Evolutionary conservation across 2,329 filamentous ascomycete species (phyloP).

Genomic region (Raffaelea arxii): DNA sequence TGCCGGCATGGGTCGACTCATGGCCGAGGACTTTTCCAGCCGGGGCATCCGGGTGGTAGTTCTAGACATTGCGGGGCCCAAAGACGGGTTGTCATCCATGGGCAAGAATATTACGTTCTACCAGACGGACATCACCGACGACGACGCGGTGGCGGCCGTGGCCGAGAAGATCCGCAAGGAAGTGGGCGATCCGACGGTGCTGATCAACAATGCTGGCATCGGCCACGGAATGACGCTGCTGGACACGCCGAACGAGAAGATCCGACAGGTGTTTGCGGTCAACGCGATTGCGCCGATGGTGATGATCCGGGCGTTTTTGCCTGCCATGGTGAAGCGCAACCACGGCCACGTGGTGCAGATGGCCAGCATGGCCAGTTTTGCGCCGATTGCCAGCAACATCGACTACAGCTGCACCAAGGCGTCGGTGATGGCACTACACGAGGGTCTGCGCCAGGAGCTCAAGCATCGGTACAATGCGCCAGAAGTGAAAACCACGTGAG

Average conservation of each 20-base stretch:
- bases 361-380: conserved; percentile 52
- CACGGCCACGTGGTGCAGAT: conserved; percentile 68
- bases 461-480: conserved; percentile 50
- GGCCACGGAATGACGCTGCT: conserved; percentile 53
- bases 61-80: conserved; percentile 50
- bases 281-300: conserved; percentile 54
- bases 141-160: conserved; percentile 38
- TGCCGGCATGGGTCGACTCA: conserved; percentile 59
- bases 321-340: conserved; percentile 50
- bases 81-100: not conserved
- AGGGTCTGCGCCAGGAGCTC: conserved; percentile 51
- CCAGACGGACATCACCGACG: conserved; percentile 58
- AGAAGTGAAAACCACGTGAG: conserved; percentile 43
- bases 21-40: conserved; percentile 57
- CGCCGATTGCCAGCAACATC: conserved; percentile 32
- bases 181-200: conserved; percentile 55
- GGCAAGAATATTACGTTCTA: conserved; percentile 50
- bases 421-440: conserved; percentile 57
- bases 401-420: conserved; percentile 62
- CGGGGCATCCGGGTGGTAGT: conserved; percentile 58
- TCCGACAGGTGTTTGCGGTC: conserved; percentile 61
- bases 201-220: conserved; percentile 65
- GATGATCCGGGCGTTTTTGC: conserved; percentile 54
- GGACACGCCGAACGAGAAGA: conserved; percentile 33
- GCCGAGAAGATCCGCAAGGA: conserved; percentile 42